Percentiles rank a stretch among this genome's conserved stretches.
Conservation (phyloP, 2,329 filamentous ascomycete species). For the Escovopsis sp. region DNA sequence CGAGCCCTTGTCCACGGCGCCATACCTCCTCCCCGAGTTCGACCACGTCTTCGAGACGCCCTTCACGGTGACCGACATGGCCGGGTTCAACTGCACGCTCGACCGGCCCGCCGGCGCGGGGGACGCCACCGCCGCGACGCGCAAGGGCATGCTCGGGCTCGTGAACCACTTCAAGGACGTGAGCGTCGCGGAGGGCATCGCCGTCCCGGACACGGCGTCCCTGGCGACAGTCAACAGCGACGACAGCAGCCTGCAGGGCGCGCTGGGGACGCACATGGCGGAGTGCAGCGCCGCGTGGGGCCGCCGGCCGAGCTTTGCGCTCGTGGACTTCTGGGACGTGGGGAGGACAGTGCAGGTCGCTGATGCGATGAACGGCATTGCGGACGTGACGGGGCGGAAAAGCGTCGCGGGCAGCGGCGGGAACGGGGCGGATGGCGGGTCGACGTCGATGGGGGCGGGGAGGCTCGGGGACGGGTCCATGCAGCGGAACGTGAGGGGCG, state of each 20-base stretch:
- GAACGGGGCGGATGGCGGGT: constrained; percentile 7
- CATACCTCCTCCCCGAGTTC: constrained; percentile 50
- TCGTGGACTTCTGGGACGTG: constrained; percentile 69
- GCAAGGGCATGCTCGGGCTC: constrained; percentile 48
- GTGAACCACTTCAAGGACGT: constrained; percentile 71
- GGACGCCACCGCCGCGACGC: constrained; percentile 35
- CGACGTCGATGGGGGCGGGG: constrained; percentile 1
- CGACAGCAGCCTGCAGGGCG: constrained; percentile 34
- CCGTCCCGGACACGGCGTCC: constrained; percentile 44
- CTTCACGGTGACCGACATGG: constrained; percentile 45
- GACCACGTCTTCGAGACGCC: constrained; percentile 56
- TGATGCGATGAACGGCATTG: constrained; percentile 49
- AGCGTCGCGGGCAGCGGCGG: constrained; percentile 8
- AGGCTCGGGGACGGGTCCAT: constrained; percentile 10
- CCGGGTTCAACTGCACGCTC: constrained; percentile 57
- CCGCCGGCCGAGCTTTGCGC: constrained; percentile 50
- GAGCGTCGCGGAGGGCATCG: constrained; percentile 34
- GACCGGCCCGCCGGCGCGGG: constrained; percentile 36
- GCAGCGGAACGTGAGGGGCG: constrained; percentile 23
- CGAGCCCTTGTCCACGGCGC: constrained; percentile 23
- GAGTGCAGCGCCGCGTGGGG: constrained; percentile 43
- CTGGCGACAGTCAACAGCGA: constrained; percentile 52
- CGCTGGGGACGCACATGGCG: constrained; percentile 36
- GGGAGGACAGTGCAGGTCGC: constrained; percentile 55
- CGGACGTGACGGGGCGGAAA: constrained; percentile 20